Evolutionary conservation across 2,329 filamentous ascomycete species (phyloP), one percentile per base, ranked within the genome.

Genomic region (Sporothrix schenckii): DNA sequence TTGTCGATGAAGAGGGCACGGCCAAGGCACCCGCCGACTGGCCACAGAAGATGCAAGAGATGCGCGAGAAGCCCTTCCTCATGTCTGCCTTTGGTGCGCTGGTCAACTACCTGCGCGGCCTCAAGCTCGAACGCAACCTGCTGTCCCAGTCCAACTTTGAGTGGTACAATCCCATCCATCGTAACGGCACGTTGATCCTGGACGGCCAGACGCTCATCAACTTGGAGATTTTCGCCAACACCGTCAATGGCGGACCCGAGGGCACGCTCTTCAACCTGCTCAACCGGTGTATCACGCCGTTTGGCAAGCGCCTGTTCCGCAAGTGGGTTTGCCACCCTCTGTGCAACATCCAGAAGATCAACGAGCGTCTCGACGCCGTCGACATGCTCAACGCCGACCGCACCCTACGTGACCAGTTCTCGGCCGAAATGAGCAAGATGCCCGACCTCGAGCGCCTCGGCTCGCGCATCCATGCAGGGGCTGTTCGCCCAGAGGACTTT

Each of bases 291-390:
- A 91, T 97, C 73, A 98, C 95, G 3, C 94, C 95, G 0, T 99
- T 99, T 77, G 95, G 95, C 70, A 99, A 99, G 81, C 91, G 95
- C 13, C 88, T 97, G 79, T 93, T 99, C 79, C 91, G 94, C 69
- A 93, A 97, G 79, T 99, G 95, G 95, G 91, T 99, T 2, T 98
- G 94, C 76, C 95, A 99, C 79, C 95, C 95, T 2, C 84, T 99
- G 16, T 93, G 93, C 78, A 91, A 97, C 80, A 89, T 92, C 6
- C 82, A 85, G 50, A 93, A 91, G 77, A 97, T 99, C 82, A 97
- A 98, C 76, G 93, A 96, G 74, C 89, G 95, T 6, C 84, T 99
- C 13, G 94, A 99, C 80, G 95, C 95, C 5, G 93, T 99, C 4
- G 95, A 98, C 76, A 89, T 94, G 76, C 83, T 99, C 54, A 97